These are phyloP conservation scores for Bruguiera parviflora DNA, from an alignment of 345 rosid genomes.

Conservation along the genomic window DNA sequence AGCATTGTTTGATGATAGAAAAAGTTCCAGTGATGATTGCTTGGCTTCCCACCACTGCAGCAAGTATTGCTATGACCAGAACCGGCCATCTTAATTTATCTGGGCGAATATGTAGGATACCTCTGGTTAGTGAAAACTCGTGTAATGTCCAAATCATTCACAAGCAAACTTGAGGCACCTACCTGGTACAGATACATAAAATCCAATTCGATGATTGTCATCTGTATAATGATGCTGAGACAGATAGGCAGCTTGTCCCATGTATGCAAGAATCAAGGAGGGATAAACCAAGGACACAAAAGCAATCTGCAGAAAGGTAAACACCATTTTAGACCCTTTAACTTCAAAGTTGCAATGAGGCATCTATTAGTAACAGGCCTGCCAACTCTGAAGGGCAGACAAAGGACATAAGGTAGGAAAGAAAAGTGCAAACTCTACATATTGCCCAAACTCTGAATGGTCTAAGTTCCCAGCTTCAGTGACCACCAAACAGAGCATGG, in stretches of 20 bases:
- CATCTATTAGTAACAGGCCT: no score
- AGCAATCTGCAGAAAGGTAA: constrained; percentile 63
- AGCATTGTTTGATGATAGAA: constrained; percentile 86
- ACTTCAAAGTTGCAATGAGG: neutral
- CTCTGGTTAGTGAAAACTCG: constrained; percentile 18
- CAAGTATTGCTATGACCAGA: constrained; percentile 82
- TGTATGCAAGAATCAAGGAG: constrained; percentile 80
- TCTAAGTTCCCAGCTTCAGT: no score
- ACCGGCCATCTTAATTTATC: constrained; percentile 84
- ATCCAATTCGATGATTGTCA: constrained; percentile 48
- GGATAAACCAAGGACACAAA: constrained; percentile 88
- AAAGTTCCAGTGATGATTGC: constrained; percentile 93
- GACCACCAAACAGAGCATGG: no score
- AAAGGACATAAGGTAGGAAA: no score
- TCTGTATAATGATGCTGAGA: constrained; percentile 57
- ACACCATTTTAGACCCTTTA: constrained; percentile 1
- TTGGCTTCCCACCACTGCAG: constrained; percentile 94
- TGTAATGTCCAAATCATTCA: constrained; percentile 6
- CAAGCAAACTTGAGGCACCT: constrained; percentile 19
- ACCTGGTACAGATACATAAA: constrained; percentile 94
- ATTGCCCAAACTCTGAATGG: no score
- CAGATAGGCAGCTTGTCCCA: constrained; percentile 95
- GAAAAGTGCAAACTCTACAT: no score
- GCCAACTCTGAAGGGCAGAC: no score
- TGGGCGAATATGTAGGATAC: constrained; percentile 27